Base-by-base conservation (phyloP, 2,329 filamentous ascomycete species). In the Ceratocystiopsis brevicomis region DNA sequence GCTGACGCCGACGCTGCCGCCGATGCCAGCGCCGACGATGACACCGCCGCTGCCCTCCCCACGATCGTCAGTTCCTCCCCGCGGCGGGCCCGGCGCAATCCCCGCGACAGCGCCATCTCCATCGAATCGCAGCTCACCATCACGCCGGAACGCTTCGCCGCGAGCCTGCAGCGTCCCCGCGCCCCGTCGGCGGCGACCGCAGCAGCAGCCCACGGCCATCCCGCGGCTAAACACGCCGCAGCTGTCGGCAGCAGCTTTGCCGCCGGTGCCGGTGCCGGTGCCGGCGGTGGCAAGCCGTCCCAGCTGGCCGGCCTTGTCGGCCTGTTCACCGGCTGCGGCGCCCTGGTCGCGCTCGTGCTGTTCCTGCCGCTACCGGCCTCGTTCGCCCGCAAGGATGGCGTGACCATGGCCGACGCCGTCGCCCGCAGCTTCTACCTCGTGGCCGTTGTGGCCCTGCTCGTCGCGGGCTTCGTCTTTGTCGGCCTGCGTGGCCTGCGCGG, bases 321-420 rank as follows among this genome's bases (percentile, higher is more conserved):
- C 5, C 66, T 94, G 46, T 93, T 92, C 56, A 94, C 90, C 9
- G 90, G 90, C 19, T 84, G 83, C 53, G 90, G 90, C 47, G 90
- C 90, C 14, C 68, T 98, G 6, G 69, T 98, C 5, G 86, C 90
- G 12, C 65, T 98, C 30, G 61, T 67, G 0, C 54, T 90, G 33
- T 96, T 98, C 56, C 68, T 98, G 14, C 90, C 88, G 6, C 69
- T 98, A 16, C 90, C 90, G 0, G 80, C 85, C 2, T 71, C 71
- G 33, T 92, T 96, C 55, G 69, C 69, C 21, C 73, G 79, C 53
- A 67, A 77, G 25, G 67, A 76, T 37, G 83, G 80, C n/a, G 67
- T 81, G 11, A 80, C 78, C 0, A 77, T 81, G 17, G 76, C 73
- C 1, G 64, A 81, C 50, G 83, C 88, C 2, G 76, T 98, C 11